Base-by-base conservation (phyloP, 2,329 filamentous ascomycete genomes). In the Fusarium irregulare region DNA sequence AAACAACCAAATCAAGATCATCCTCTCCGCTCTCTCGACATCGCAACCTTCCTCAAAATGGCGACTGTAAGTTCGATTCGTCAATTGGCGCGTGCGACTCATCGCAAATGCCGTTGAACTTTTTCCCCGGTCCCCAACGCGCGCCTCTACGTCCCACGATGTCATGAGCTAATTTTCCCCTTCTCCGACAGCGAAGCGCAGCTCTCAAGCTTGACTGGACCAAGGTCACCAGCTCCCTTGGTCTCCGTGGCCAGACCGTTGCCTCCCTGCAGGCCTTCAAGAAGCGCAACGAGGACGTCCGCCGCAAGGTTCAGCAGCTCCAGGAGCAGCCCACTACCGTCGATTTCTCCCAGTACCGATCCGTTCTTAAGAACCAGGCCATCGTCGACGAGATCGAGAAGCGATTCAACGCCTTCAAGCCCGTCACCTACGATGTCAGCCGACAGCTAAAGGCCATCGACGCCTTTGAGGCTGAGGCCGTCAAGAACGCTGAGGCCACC, bases 151-250 rank as follows among this genome's bases (percentile, higher is more conserved):
- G 68, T 58, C 66, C 55, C 56, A 67, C 60, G 66, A 71, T 64
- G 46, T 57, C 66, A 74, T 86, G 86, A 87, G 85, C 86, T 88
- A 87, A 88, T 87, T 87, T 85, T 79, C 73, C 75, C 66, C 73
- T 71, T 63, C 65, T 70, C 65, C 50, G 71, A 82, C 83, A 98
- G 95, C 92, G 94, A 89, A 97, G 93, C 89, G 94, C 95, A 88
- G 94, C 95, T 84, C 90, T 97, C 85, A 99, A 98, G 90, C 90
- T 99, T 88, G 96, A 99, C 91, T 99, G 96, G 96, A 90, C 90
- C 86, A 96, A 97, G 87, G 90, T 99, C 80, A 92, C 92, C 84
- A 90, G 89, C 85, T 97, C 95, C 80, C 94, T 99, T 79, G 95
- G 95, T 83, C 93, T 99, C 83, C 93, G 93, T 83, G 96, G 96